Conservation (phyloP, 805 yeast species). For the Saccharomycopsis selenospora region DNA sequence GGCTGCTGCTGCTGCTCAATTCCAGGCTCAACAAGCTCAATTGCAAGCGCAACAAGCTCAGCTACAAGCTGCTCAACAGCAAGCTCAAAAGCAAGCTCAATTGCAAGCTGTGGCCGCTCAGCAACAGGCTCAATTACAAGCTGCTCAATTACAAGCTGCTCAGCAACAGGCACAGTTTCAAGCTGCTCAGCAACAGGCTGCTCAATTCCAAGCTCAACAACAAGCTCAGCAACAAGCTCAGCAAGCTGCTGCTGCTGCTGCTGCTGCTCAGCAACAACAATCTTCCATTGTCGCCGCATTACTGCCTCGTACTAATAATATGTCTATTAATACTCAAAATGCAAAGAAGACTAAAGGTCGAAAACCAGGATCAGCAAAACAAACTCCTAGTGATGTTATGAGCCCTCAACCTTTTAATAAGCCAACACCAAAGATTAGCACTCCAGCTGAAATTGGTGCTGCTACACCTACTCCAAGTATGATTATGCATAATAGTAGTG, state of each 20-base stretch:
- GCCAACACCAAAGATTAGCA: slow-evolving; percentile 15
- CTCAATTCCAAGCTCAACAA: neutral
- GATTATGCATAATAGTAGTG: neutral
- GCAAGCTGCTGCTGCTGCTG: slow-evolving; percentile 5
- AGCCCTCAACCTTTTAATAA: slow-evolving; percentile 15
- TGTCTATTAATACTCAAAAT: neutral
- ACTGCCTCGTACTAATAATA: neutral
- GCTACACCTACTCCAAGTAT: slow-evolving; percentile 16
- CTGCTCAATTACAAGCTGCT: neutral
- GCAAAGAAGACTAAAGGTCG: slow-evolving; percentile 4
- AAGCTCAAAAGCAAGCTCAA: neutral
- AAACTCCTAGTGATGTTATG: slow-evolving; percentile 7
- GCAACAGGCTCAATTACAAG: neutral
- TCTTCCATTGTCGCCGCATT: too few relatives aligned
- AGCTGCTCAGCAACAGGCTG: neutral
- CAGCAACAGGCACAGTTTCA: neutral
- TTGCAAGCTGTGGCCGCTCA: too few relatives aligned
- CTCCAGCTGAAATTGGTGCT: slow-evolving; percentile 16
- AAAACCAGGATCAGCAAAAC: slow-evolving; percentile 1
- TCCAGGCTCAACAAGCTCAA: neutral
- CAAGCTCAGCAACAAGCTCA: slow-evolving; percentile 2
- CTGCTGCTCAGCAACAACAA: slow-evolving; percentile 2
- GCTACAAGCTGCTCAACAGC: slow-evolving; percentile 4
- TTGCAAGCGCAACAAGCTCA: slow-evolving; percentile 2
- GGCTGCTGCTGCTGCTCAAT: too few relatives aligned